phyloP scores from a whole-genome alignment of 192 early-diverging fungal species.

The Coemansia aciculifera region DNA sequence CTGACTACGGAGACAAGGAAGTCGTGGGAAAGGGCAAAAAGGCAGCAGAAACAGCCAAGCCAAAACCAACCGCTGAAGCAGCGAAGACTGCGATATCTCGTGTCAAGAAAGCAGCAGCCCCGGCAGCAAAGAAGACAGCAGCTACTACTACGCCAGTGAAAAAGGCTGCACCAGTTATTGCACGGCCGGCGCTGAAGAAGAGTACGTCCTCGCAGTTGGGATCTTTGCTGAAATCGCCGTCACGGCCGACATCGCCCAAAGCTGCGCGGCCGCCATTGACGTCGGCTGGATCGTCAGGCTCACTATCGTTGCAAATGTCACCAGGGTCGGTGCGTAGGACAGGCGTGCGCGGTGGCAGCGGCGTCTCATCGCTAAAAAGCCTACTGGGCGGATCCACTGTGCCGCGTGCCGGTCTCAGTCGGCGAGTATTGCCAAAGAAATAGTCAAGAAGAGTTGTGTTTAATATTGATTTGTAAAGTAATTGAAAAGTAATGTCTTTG shows the following conservation, averaged over 20 bases:
- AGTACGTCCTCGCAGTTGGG: slow-evolving; percentile 12
- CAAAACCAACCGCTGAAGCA: background rate
- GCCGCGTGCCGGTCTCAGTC: slow-evolving; percentile 39
- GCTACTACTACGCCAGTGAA: background rate
- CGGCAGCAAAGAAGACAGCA: background rate
- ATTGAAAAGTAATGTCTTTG: background rate
- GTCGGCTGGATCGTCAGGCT: slow-evolving; percentile 16
- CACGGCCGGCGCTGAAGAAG: background rate
- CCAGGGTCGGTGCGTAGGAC: slow-evolving; percentile 11
- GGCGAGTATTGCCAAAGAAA: slow-evolving; percentile 18
- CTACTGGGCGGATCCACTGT: slow-evolving; percentile 31
- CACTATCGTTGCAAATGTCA: slow-evolving; percentile 20
- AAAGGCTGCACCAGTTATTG: slow-evolving; percentile 7
- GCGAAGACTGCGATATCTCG: background rate
- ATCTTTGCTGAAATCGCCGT: slow-evolving; percentile 24
- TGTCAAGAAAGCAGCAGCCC: background rate
- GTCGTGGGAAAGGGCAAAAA: slow-evolving; percentile 1
- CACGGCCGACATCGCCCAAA: slow-evolving; percentile 3
- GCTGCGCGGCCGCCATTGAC: slow-evolving; percentile 13
- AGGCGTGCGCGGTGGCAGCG: slow-evolving; percentile 9
- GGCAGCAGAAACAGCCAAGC: background rate
- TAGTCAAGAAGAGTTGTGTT: background rate
- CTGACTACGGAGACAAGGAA: slow-evolving; percentile 13
- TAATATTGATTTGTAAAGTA: background rate
- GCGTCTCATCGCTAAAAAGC: slow-evolving; percentile 23